phyloP scores from a whole-genome alignment of 2,329 filamentous ascomycete genomes.

The Fusarium buxicola region DNA sequence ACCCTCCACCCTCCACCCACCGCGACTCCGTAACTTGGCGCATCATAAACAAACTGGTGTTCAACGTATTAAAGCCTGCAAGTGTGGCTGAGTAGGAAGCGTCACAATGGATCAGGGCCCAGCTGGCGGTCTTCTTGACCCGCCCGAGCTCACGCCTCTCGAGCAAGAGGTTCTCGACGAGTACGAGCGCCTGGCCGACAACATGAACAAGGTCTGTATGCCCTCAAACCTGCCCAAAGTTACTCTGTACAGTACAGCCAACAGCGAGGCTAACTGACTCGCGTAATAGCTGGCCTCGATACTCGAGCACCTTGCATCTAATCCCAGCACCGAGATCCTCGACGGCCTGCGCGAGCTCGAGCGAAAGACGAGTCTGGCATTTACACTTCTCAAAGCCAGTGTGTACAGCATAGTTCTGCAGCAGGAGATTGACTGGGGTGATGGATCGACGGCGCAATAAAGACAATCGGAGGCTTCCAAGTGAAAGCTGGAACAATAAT shows the following conservation, averaged over 20 bases:
- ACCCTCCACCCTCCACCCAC: too few relatives aligned
- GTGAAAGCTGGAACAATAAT: neutral
- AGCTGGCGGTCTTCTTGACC: slow-evolving; percentile 50
- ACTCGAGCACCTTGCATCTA: slow-evolving; percentile 72
- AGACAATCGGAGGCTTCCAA: slow-evolving; percentile 37
- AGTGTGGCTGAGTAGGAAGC: neutral
- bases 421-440: slow-evolving; percentile 88
- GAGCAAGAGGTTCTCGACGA: slow-evolving; percentile 97
- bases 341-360: slow-evolving; percentile 90
- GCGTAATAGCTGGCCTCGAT: slow-evolving; percentile 64
- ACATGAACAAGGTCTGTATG: slow-evolving; percentile 83
- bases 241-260: too few relatives aligned
- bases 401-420: slow-evolving; percentile 99
- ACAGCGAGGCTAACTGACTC: slow-evolving; percentile 22
- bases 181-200: slow-evolving; percentile 86
- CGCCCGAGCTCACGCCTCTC: slow-evolving; percentile 76
- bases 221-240: too few relatives aligned
- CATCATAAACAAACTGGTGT: too few relatives aligned
- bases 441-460: slow-evolving; percentile 55
- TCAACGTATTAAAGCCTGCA: neutral
- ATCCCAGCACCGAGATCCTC: slow-evolving; percentile 83
- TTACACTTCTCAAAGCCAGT: slow-evolving; percentile 95
- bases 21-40: too few relatives aligned
- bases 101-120: slow-evolving; percentile 40
- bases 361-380: slow-evolving; percentile 93